These are phyloP conservation scores for Lanmaoa pseudosensibilis DNA, from an alignment of 768 basidiomycete species.

Conservation along the genomic window DNA sequence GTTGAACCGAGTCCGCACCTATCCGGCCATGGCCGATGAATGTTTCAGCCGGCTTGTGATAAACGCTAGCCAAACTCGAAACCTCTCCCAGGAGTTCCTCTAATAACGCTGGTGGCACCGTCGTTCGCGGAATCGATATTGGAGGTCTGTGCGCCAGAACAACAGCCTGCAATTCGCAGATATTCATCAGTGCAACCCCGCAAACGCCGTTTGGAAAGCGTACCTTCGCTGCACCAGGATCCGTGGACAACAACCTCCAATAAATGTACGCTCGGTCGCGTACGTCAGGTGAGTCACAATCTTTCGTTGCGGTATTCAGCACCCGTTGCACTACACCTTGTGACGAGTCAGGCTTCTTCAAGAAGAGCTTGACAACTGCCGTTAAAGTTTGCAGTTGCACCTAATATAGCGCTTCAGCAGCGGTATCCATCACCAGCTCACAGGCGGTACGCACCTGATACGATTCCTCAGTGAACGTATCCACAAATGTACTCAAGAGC, in stretches of 20 bases:
- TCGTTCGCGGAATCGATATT: conserved; percentile 89
- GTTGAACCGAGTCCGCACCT: conserved; percentile 75
- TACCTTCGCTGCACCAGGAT: conserved; percentile 94
- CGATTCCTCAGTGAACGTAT: conserved; percentile 90
- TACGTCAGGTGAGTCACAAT: conserved; percentile 95
- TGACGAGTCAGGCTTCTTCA: conserved; percentile 91
- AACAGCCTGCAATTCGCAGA: conserved; percentile 53
- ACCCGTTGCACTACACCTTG: conserved; percentile 93
- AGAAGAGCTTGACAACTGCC: conserved; percentile 94
- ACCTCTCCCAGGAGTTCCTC: conserved; percentile 93
- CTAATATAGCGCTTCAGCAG: conserved; percentile 28
- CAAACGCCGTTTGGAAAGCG: not conserved
- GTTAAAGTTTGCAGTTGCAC: conserved; percentile 84
- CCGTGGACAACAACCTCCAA: conserved; percentile 92
- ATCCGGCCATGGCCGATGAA: conserved; percentile 92
- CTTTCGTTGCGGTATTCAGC: conserved; percentile 91
- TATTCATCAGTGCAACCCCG: not conserved
- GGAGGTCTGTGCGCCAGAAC: conserved; percentile 91
- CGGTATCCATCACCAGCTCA: not conserved
- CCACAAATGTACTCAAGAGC: conserved; percentile 84
- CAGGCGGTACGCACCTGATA: conserved; percentile 59
- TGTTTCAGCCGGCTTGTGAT: conserved; percentile 95
- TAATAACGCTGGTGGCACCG: conserved; percentile 80
- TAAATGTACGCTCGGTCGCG: conserved; percentile 97
- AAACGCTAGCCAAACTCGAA: conserved; percentile 87